Base-by-base conservation (phyloP, 345 rosid genomes). In the Eutrema yunnanense region DNA sequence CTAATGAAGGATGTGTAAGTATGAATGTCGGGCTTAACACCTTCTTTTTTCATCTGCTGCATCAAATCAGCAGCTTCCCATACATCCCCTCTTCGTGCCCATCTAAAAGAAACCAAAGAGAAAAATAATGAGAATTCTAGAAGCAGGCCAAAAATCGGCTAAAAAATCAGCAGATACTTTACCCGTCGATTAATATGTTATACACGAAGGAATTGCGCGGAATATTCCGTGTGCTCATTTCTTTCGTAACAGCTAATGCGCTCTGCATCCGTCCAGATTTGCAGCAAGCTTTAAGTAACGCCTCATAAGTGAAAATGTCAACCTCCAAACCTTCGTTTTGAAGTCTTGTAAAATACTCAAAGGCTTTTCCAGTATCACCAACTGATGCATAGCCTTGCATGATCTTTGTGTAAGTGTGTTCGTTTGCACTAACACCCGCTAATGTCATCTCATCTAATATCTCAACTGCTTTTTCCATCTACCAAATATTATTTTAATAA, bases 241-340 rank as follows among this genome's bases (percentile, higher is more conserved):
- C 96, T 82, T 88, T 88, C 6, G 97, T 95, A 34, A 92, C 97
- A 62, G 96, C 99, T 56, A 95, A 84, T 26, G 99, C 99, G 76
- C 96, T 95, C 73, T 95, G 99, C 99, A 95, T 91, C 75, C 99
- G 82, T 60, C 99, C 99, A 49, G 99, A 75, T 72, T 95, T 95
- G 88, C 99, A 95, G 75, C 99, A 95, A 11, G 99, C 97, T 85
- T 90, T 95, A 48, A 95, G 86, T 73, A 95, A 79, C 43, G 96
- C 99, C 82, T 89, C 96, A 9, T 95, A 95, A 12, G 96, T 88
- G 74, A 76, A 91, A 19, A 83, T 85, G 71, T 91, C 99, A 78
- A 95, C 86, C 75, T 86, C 90, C 66, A 95, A 84, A 43, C 96
- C 96, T 76, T 86, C 97, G 57, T 84, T 80, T 81, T 90, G 89